phyloP scores from a whole-genome alignment of 2,329 filamentous ascomycete genomes.

The Trichoderma atroviride region DNA sequence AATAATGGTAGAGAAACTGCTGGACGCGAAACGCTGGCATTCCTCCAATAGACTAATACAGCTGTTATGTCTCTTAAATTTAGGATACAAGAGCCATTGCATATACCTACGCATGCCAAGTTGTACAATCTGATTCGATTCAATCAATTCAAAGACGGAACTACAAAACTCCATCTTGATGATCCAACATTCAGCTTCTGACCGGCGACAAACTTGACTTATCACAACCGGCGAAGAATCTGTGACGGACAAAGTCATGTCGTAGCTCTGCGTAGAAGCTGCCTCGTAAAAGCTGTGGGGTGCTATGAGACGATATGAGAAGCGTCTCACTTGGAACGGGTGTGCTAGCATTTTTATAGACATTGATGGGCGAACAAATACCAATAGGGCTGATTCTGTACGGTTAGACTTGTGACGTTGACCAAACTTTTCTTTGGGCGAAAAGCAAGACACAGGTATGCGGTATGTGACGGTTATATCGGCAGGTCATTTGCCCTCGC shows the following conservation, averaged over 20 bases:
- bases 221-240: no score
- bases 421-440: background rate
- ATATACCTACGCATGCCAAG: background rate
- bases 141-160: background rate
- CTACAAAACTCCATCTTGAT: background rate
- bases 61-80: background rate
- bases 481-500: background rate
- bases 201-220: no score
- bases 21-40: background rate
- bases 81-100: background rate
- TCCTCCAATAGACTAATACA: background rate
- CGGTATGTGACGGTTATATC: background rate
- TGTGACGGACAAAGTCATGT: no score
- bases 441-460: background rate
- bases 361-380: background rate
- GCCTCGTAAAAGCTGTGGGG: background rate
- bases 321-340: background rate
- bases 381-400: background rate
- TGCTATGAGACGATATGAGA: background rate
- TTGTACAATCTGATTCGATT: background rate
- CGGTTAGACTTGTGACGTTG: background rate
- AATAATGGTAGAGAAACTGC: background rate
- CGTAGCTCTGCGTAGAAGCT: background rate
- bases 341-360: background rate
- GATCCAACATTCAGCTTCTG: background rate